Conservation (phyloP, 345 rosid genomes). For the Eucalyptus erythrocorys region DNA sequence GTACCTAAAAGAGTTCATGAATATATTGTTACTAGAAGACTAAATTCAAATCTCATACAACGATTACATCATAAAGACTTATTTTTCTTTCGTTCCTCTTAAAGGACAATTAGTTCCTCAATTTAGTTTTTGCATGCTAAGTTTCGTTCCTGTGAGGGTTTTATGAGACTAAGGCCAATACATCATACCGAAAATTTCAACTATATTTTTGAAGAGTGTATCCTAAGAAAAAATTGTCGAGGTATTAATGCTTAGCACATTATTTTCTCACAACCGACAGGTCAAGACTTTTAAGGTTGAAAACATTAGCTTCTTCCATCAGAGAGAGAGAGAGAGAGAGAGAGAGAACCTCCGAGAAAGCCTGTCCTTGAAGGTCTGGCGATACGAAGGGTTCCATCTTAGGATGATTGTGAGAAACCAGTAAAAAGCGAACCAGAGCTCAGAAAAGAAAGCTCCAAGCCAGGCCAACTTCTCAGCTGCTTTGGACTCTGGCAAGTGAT, state of each 20-base stretch:
- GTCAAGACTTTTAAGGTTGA: too few species aligned
- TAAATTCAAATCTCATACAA: background rate
- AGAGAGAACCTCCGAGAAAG: constrained; percentile 1
- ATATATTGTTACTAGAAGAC: background rate
- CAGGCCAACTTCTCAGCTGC: constrained; percentile 7
- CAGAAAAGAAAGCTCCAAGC: constrained; percentile 10
- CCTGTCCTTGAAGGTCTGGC: constrained; percentile 12
- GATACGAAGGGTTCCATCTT: constrained; percentile 2
- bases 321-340: background rate
- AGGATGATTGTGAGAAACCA: constrained; percentile 3
- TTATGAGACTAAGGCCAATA: background rate
- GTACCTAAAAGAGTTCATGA: background rate
- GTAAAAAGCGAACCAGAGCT: constrained; percentile 15
- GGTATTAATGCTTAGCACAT: background rate
- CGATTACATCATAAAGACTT: background rate
- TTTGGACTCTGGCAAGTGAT: background rate
- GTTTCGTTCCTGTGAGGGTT: background rate
- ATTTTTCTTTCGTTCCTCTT: background rate
- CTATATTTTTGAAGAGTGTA: background rate
- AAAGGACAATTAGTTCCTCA: background rate
- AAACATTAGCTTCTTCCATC: too few species aligned
- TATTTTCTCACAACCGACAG: background rate
- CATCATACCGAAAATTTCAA: background rate
- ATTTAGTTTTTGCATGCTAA: background rate
- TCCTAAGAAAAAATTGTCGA: background rate